Evolutionary conservation across 805 yeast species (phyloP).

Genomic region (Barnettozyma siamensis): DNA sequence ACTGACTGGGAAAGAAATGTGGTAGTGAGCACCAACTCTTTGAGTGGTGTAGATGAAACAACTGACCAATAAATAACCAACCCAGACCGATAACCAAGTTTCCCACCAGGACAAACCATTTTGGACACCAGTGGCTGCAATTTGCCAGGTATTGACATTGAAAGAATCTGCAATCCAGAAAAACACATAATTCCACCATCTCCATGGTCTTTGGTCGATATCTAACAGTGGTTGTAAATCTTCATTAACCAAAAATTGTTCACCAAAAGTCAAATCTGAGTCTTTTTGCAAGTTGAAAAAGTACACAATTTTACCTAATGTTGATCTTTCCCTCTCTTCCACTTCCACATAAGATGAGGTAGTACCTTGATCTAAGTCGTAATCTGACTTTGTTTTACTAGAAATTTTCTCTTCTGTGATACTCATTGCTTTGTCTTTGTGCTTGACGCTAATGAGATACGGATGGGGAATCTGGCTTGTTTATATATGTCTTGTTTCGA

Average conservation of each 20-base stretch:
- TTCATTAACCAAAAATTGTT: constrained; percentile 63
- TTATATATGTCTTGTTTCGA: not conserved
- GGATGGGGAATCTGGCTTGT: not conserved
- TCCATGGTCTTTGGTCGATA: constrained; percentile 70
- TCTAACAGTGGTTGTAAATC: constrained; percentile 76
- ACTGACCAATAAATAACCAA: constrained; percentile 72
- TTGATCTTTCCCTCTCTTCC: not conserved
- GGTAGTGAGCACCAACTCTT: constrained; percentile 75
- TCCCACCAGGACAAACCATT: constrained; percentile 88
- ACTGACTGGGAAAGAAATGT: constrained; percentile 79
- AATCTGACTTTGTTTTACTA: not conserved
- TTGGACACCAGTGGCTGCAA: constrained; percentile 78
- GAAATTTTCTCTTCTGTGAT: constrained; percentile 1
- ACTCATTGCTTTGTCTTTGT: not conserved
- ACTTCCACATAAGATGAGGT: constrained; percentile 8
- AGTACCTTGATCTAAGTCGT: constrained; percentile 11
- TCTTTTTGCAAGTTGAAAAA: constrained; percentile 18
- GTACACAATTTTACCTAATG: constrained; percentile 9
- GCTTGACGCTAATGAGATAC: not conserved
- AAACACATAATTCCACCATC: constrained; percentile 72
- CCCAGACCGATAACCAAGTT: constrained; percentile 83
- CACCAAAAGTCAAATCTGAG: constrained; percentile 42
- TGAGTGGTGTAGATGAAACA: constrained; percentile 65
- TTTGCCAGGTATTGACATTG: constrained; percentile 87
- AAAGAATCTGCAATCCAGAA: constrained; percentile 90